Conservation (phyloP, 176 grass and related monocot genomes). For the Raddia guianensis region DNA sequence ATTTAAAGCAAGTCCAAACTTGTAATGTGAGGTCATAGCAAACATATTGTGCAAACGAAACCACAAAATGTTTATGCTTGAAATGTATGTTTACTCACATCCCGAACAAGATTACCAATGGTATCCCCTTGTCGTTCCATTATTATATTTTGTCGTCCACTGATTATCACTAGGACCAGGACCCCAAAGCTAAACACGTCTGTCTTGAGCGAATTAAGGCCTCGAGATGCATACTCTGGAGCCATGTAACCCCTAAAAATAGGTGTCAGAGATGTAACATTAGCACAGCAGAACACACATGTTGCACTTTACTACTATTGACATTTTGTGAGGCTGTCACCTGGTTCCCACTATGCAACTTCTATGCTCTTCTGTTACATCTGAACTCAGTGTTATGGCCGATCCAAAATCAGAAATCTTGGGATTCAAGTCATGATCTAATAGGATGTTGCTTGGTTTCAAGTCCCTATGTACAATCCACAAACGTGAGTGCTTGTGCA, state of each 20-base stretch:
- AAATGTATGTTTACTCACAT: constrained; percentile 25
- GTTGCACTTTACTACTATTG: not conserved
- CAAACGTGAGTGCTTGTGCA: constrained; percentile 33
- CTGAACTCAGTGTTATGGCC: constrained; percentile 34
- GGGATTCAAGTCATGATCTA: constrained; percentile 38
- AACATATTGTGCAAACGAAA: too few species aligned
- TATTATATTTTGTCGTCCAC: constrained; percentile 34
- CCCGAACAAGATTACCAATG: constrained; percentile 37
- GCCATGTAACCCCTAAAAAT: constrained; percentile 41
- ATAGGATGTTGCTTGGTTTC: constrained; percentile 37
- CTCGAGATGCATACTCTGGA: constrained; percentile 44
- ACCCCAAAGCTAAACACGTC: constrained; percentile 52
- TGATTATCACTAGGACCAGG: constrained; percentile 39
- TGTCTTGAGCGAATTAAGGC: constrained; percentile 41
- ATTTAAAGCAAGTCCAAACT: not conserved
- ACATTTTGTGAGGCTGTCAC: constrained; percentile 17
- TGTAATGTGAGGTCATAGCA: not conserved
- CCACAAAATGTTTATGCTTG: not conserved
- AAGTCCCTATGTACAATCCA: constrained; percentile 43
- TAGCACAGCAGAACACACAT: not conserved
- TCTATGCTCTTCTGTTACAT: constrained; percentile 32
- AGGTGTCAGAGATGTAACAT: not conserved
- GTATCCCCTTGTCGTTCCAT: not conserved
- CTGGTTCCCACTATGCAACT: constrained; percentile 38
- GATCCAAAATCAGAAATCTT: constrained; percentile 46